Base-by-base conservation (phyloP, 805 yeast species). In the Yarrowia sp. region DNA sequence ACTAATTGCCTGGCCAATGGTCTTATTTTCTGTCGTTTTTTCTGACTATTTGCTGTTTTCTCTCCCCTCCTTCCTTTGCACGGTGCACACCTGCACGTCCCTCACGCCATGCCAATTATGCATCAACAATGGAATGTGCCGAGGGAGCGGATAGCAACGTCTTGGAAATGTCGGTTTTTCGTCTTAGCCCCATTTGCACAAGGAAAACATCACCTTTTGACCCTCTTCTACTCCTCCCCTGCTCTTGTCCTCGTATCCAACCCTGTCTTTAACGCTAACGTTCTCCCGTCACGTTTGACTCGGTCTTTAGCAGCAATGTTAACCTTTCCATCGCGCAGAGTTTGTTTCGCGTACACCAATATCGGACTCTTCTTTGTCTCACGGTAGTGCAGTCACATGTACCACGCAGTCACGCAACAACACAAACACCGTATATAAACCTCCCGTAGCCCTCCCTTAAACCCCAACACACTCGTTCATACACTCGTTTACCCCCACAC, bases 61-160 rank as follows among this genome's bases (percentile, higher is more conserved):
- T n/a, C n/a, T n/a, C n/a, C n/a, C 28, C 21, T 41, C 22, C 46
- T 43, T 43, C 19, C 4, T 41, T 22, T n/a, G n/a, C n/a, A n/a
- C 12, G 2, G 17, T 11, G 36, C 52, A 32, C 54, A 19, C 12
- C 54, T 30, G 54, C 54, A 48, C 54, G 54, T 48, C 54, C 12
- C 38, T 48, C 54, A 48, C 38, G 54, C 38, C 38, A 48, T 48
- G 54, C 38, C 7, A 14, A 9, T 30, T 28, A 30, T 48, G 54
- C 54, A 12, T 32, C 38, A 48, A 48, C 54, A 48, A 48, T 48
- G 54, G 54, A 48, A 48, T 48, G 52, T 48, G 10, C 38, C 32
- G 33, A 28, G 51, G 21, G 5, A 4, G 2, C 24, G 6, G 44
- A n/a, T 22, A 11, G 14, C 4, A 12, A 36, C 7, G 16, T 14